These are phyloP conservation scores for Curvularia verruculosa DNA, from an alignment of 2,329 filamentous ascomycete species.

Conservation along the genomic window DNA sequence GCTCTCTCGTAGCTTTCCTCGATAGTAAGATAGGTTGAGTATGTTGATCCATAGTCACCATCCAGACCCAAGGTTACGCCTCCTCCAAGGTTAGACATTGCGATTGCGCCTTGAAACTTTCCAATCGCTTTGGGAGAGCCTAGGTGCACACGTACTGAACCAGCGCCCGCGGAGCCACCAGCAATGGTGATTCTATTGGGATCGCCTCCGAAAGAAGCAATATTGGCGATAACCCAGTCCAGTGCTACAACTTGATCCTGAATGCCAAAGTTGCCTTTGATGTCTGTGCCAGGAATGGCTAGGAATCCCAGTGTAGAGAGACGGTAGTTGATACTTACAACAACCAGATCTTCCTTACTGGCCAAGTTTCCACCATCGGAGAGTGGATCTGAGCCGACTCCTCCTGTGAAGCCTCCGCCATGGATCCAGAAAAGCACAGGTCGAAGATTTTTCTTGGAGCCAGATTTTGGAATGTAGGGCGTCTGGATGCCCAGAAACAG, in stretches of 20 bases:
- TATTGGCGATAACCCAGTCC: slow-evolving; percentile 56
- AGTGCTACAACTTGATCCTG: slow-evolving; percentile 59
- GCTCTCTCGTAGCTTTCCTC: slow-evolving; percentile 57
- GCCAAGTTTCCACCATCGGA: slow-evolving; percentile 63
- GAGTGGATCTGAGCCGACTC: slow-evolving; percentile 46
- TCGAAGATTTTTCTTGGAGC: slow-evolving; percentile 49
- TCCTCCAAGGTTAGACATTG: slow-evolving; percentile 61
- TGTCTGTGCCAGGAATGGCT: slow-evolving; percentile 60
- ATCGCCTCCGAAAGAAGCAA: slow-evolving; percentile 56
- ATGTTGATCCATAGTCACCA: slow-evolving; percentile 64
- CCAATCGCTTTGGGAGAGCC: slow-evolving; percentile 57
- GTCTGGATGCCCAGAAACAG: slow-evolving; percentile 59
- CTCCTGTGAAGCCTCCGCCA: slow-evolving; percentile 63
- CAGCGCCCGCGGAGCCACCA: slow-evolving; percentile 60
- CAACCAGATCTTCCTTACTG: slow-evolving; percentile 64
- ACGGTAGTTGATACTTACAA: slow-evolving; percentile 67
- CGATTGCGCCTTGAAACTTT: slow-evolving; percentile 56
- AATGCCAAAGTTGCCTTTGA: slow-evolving; percentile 62
- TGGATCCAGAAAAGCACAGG: slow-evolving; percentile 61
- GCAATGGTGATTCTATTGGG: slow-evolving; percentile 55
- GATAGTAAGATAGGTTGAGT: slow-evolving; percentile 65
- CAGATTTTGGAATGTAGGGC: slow-evolving; percentile 45
- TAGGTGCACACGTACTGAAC: slow-evolving; percentile 62
- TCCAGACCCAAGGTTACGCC: slow-evolving; percentile 62
- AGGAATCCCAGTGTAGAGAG: slow-evolving; percentile 64